Evolutionary conservation across 805 yeast species (phyloP).

Genomic region (Starmerella powellii): DNA sequence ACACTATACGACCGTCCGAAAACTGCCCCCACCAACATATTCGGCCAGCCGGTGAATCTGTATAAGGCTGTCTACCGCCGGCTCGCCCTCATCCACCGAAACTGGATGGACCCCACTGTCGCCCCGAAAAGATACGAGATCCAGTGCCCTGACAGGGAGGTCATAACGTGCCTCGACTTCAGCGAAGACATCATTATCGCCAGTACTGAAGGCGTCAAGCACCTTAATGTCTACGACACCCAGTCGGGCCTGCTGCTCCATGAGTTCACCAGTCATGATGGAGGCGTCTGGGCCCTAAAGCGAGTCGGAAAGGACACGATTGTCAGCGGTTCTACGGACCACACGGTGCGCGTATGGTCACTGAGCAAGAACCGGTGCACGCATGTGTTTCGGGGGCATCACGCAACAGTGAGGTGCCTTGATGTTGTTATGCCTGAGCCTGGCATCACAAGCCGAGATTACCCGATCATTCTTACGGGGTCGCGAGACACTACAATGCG

Average conservation of each 20-base stretch:
- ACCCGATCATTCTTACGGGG: conserved; percentile 71
- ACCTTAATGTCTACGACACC: conserved; percentile 71
- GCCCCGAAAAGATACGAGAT: conserved; percentile 61
- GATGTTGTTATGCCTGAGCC: conserved; percentile 63
- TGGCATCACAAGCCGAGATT: conserved; percentile 41
- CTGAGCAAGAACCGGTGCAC: conserved; percentile 74
- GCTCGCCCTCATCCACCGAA: conserved; percentile 41
- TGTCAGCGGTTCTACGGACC: conserved; percentile 89
- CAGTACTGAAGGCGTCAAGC: conserved; percentile 70
- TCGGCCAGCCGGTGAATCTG: conserved; percentile 26
- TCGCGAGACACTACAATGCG: conserved; percentile 76
- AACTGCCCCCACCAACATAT: conserved; percentile 17
- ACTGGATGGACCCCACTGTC: conserved; percentile 72
- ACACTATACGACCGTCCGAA: conserved; percentile 3
- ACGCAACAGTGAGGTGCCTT: conserved; percentile 84
- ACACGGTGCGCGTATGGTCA: conserved; percentile 91
- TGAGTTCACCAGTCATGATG: conserved; percentile 76
- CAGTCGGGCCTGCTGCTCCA: conserved; percentile 51
- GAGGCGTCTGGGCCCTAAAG: conserved; percentile 98
- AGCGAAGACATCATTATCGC: conserved; percentile 84
- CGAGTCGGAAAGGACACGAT: conserved; percentile 59
- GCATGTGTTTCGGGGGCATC: conserved; percentile 82
- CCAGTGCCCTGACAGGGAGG: conserved; percentile 34
- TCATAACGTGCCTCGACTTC: conserved; percentile 90
- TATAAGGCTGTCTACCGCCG: conserved; percentile 52